A percentile compares a stretch with the other conserved stretches of the same genome.
Evolutionary conservation across 78 protist species (phyloP).

Genomic region (Guillardia theta): DNA sequence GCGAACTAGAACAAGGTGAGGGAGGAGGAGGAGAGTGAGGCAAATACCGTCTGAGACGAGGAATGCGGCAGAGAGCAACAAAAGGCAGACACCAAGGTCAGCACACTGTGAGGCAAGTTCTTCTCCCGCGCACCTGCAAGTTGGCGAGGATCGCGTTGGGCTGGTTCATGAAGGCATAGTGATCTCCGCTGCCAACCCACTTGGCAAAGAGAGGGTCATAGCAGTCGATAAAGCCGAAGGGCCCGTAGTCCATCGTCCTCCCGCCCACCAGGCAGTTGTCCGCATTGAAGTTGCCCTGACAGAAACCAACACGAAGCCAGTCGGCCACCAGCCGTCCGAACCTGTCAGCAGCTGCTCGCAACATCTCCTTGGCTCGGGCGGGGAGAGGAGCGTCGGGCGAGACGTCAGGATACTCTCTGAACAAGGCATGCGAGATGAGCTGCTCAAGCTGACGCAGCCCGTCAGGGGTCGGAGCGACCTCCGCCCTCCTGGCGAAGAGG

Average conservation of each 20-base stretch:
- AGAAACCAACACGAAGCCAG: slow-evolving; percentile 55
- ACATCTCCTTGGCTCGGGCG: neutral
- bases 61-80: too few species aligned
- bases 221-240: slow-evolving; percentile 74
- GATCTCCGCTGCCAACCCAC: neutral
- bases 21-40: too few species aligned
- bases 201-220: slow-evolving; percentile 12
- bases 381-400: neutral
- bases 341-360: neutral
- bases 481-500: slow-evolving; percentile 31
- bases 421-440: neutral
- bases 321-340: neutral
- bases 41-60: too few species aligned
- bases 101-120: too few species aligned
- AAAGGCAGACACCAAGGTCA: too few species aligned
- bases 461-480: neutral
- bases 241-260: slow-evolving; percentile 86
- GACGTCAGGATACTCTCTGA: slow-evolving; percentile 11
- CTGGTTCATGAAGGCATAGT: slow-evolving; percentile 46
- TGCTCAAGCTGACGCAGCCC: neutral
- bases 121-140: neutral
- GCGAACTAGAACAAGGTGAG: too few species aligned
- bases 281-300: slow-evolving; percentile 70
- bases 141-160: slow-evolving; percentile 13
- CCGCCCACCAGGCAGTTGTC: slow-evolving; percentile 77